Conservation (phyloP, 1,139 yeast genomes). For the Saccharomyces pastorianus region DNA sequence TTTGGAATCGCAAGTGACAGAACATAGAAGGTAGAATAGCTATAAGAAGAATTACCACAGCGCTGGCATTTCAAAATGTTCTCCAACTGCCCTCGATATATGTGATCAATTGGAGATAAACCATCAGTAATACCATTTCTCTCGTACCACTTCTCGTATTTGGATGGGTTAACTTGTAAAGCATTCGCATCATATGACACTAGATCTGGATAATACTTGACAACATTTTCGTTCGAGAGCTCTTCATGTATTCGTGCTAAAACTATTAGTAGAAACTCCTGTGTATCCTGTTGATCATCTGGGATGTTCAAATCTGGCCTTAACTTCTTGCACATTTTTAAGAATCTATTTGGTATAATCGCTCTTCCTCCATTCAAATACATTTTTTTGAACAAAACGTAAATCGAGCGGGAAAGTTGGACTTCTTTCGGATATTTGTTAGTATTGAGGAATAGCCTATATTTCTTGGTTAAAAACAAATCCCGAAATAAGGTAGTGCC, state of each 20-base stretch:
- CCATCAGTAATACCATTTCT: conserved; percentile 46
- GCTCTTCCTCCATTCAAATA: conserved; percentile 45
- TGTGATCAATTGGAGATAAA: conserved; percentile 50
- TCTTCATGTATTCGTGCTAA: conserved; percentile 64
- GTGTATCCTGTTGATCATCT: conserved; percentile 64
- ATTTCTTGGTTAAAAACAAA: conserved; percentile 37
- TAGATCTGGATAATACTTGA: conserved; percentile 31
- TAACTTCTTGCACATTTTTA: conserved; percentile 42
- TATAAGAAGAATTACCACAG: conserved; percentile 50
- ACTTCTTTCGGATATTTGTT: conserved; percentile 28
- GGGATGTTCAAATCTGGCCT: conserved; percentile 61
- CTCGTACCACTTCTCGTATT: conserved; percentile 51
- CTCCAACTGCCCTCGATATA: conserved; percentile 58
- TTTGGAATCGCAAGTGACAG: conserved; percentile 58
- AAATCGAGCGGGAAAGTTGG: conserved; percentile 38
- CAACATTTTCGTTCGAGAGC: conserved; percentile 36
- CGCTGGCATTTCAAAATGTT: conserved; percentile 50
- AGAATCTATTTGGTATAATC: conserved; percentile 53
- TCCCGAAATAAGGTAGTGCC: conserved; percentile 40
- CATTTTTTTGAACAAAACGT: conserved; percentile 40
- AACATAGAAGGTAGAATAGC: conserved; percentile 51
- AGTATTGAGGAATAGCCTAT: conserved; percentile 34
- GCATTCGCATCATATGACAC: conserved; percentile 31
- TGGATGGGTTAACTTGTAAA: conserved; percentile 33
- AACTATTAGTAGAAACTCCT: conserved; percentile 56